Evolutionary conservation across 768 basidiomycete genomes (phyloP), one percentile per base, ranked within the genome.

Genomic region (Astraeus odoratus): DNA sequence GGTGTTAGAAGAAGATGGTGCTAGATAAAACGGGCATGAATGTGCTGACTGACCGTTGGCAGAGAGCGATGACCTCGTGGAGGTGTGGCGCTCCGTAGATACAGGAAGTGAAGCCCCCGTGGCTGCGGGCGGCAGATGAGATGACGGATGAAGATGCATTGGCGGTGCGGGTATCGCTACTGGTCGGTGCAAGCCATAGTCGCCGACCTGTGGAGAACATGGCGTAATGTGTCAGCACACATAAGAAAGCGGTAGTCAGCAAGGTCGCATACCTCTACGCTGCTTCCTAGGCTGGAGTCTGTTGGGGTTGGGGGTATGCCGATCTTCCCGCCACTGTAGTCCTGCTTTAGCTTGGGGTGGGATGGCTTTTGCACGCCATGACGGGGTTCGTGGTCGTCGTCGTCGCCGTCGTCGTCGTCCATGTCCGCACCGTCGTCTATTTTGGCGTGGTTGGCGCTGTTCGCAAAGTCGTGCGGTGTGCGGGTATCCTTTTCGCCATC

Each of bases 401-500:
- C 73, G 6, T 65, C 73, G 31, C 64, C 69, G n/a, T 50, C 73
- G 22, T 53, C 57, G 6, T 67, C 67, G 25, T 67, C 69, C 5
- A 54, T 65, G 43, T 64, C 61, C 19, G 55, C 56, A 33, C 48
- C 51, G 10, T 52, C 64, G 24, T 45, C 47, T 19, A 33, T 35
- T 19, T 58, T 56, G 27, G 55, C 59, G 45, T 12, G 35, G n/a
- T 57, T 56, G 1, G 54, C 42, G n/a, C 64, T 69, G 53, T 64
- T 69, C 3, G 56, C 61, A 50, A 77, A 77, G 57, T 77, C 76
- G n/a, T 63, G 57, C 0, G 76, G 76, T 1, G 70, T 67, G 46
- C 70, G 70, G 0, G 67, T 61, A 50, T 78, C 77, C 47, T 68
- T 67, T 43, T 77, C 76, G 23, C 76, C 76, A 26, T 73, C 71